These are phyloP conservation scores for Prunus fruticosa DNA, from an alignment of 306 rosid genomes.

Conservation along the genomic window DNA sequence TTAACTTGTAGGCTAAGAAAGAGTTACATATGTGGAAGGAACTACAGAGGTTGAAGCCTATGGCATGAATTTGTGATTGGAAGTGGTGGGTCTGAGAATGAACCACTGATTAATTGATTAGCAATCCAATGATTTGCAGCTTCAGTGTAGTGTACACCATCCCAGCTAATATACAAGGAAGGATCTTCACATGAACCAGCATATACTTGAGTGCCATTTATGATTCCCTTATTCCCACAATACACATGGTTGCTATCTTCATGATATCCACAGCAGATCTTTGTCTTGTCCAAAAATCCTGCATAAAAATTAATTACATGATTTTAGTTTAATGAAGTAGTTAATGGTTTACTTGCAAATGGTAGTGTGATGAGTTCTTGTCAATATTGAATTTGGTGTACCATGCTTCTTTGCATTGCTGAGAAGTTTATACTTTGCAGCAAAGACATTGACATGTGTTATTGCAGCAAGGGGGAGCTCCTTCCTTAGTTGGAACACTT, in stretches of 20 bases:
- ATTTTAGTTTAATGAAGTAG: no score
- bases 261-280: constrained; percentile 76
- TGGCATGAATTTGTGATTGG: constrained; percentile 53
- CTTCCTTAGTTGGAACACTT: constrained; percentile 42
- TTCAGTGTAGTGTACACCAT: constrained; percentile 82
- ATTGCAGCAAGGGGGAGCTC: constrained; percentile 47
- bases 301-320: not conserved
- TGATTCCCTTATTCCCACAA: constrained; percentile 51
- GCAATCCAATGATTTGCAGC: constrained; percentile 80
- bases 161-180: constrained; percentile 76
- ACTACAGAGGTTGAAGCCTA: constrained; percentile 7
- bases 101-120: constrained; percentile 47
- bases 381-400: not conserved
- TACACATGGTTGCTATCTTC: constrained; percentile 41
- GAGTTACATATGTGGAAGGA: not conserved
- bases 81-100: constrained; percentile 56
- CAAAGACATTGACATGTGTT: constrained; percentile 66
- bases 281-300: constrained; percentile 56
- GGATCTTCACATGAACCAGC: constrained; percentile 72
- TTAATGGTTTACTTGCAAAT: no score
- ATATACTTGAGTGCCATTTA: constrained; percentile 49
- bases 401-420: constrained; percentile 54
- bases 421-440: constrained; percentile 60
- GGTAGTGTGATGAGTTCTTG: not conserved
- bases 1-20: no score